phyloP scores from a whole-genome alignment of 148 eudicot species.

The Pouteria glomerata region DNA sequence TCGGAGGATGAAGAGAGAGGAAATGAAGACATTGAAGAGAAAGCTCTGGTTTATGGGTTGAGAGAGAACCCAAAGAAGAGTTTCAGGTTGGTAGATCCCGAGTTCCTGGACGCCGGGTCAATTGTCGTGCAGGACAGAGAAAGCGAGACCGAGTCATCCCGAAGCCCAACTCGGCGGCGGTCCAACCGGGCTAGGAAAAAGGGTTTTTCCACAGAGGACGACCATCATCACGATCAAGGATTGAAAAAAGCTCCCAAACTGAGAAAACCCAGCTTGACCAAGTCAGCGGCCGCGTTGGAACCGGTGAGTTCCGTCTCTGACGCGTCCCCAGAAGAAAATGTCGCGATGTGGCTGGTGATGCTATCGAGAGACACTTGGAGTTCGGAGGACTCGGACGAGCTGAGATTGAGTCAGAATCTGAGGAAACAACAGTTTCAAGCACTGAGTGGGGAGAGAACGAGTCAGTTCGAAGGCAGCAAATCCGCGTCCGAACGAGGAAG shows the following conservation, averaged over 20 bases:
- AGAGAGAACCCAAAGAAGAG: too few relatives aligned
- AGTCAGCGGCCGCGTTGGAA: conserved; percentile 32
- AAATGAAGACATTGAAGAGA: conserved; percentile 4
- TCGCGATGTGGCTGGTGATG: conserved; percentile 37
- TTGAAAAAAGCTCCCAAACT: too few relatives aligned
- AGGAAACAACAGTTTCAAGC: conserved; percentile 23
- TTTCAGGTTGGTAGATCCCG: too few relatives aligned
- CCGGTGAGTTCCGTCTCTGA: conserved; percentile 36
- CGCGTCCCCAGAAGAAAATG: conserved; percentile 32
- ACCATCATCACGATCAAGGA: too few relatives aligned
- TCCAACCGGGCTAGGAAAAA: conserved; percentile 12
- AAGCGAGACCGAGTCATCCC: conserved; percentile 28
- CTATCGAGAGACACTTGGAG: conserved; percentile 34
- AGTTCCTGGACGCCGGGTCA: too few relatives aligned
- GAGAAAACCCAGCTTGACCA: conserved; percentile 12
- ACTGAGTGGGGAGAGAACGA: conserved; percentile 33
- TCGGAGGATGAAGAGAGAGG: neutral
- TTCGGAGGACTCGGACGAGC: conserved; percentile 2
- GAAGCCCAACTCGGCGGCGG: conserved; percentile 15
- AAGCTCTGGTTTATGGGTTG: neutral
- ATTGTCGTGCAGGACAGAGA: conserved; percentile 14
- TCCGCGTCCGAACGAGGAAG: neutral
- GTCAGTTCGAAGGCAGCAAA: conserved; percentile 28
- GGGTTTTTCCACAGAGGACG: neutral
- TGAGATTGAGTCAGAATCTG: neutral